Base-by-base conservation (phyloP, 2,329 filamentous ascomycete genomes). In the Torrubiellomyces zombiae region DNA sequence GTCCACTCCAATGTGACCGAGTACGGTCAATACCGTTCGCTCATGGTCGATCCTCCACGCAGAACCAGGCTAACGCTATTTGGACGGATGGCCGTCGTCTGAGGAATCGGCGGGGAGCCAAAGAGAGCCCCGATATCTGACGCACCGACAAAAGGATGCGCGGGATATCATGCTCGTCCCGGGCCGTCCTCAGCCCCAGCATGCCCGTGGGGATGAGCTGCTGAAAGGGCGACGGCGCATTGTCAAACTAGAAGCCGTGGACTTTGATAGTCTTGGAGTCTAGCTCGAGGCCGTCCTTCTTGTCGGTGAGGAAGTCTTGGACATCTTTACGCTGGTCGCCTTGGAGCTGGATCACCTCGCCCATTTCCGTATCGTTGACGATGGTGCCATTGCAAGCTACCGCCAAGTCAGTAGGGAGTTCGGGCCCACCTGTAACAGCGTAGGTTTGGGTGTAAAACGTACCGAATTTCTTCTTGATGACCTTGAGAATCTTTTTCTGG, bases 391-490 rank as follows among this genome's bases (percentile, higher is more conserved):
- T 95, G 81, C 86, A 95, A 58, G 89, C 86, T 81, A 35, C 28
- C 17, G 24, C 3, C 9, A 4, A 21, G 11, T 18, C n/a, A n/a
- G n/a, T n/a, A n/a, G n/a, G n/a, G n/a, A n/a, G n/a, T n/a, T n/a
- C n/a, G n/a, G n/a, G n/a, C n/a, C n/a, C n/a, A n/a, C n/a, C n/a
- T n/a, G n/a, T n/a, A n/a, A n/a, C n/a, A n/a, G n/a, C n/a, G n/a
- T n/a, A n/a, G n/a, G n/a, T n/a, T n/a, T n/a, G 11, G 21, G 11
- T 18, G 18, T 6, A n/a, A 5, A 3, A 47, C 72, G 35, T 67
- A 83, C 77, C 78, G 51, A 95, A 95, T 56, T 93, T 89, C 74
- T 95, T 95, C 76, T 95, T 95, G 68, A 95, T 93, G 60, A 92
- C 85, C 68, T 94, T 94, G 49, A 98, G 75, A 55, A 98, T 94